Evolutionary conservation across 1,284 basidiomycete species (phyloP).

Genomic region (Ustilago loliicola): DNA sequence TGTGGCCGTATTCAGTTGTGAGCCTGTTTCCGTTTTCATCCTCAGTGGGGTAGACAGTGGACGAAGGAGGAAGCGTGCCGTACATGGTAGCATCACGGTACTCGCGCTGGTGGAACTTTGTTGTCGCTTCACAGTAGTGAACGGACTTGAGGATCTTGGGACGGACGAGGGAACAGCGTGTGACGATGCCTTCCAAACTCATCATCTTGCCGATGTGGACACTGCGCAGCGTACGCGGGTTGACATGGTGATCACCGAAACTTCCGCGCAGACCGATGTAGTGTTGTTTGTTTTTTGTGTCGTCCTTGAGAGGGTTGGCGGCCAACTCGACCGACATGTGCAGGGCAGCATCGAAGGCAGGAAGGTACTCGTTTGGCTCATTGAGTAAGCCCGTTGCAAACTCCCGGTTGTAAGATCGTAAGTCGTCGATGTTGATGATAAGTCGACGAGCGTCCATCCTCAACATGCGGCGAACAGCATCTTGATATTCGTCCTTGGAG

Average conservation of each 20-base stretch:
- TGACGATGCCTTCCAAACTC: conserved; percentile 97
- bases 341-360: conserved; percentile 91
- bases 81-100: conserved; percentile 95
- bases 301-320: conserved; percentile 85
- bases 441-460: conserved; percentile 87
- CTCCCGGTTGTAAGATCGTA: conserved; percentile 88
- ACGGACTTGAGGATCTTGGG: conserved; percentile 98
- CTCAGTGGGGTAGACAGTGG: conserved; percentile 79
- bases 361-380: conserved; percentile 88
- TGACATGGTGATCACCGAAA: conserved; percentile 99
- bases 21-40: conserved; percentile 90
- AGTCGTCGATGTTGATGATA: conserved; percentile 95
- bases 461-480: conserved; percentile 87
- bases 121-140: conserved; percentile 91
- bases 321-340: conserved; percentile 80
- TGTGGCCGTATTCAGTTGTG: conserved; percentile 92
- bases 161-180: conserved; percentile 93
- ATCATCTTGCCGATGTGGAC: conserved; percentile 95
- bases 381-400: conserved; percentile 78
- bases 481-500: conserved; percentile 80
- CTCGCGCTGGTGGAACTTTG: conserved; percentile 85
- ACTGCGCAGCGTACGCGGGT: conserved; percentile 89
- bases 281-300: conserved; percentile 78
- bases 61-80: conserved; percentile 74
- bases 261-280: conserved; percentile 95